These are phyloP conservation scores for Heteromeles arbutifolia DNA, from an alignment of 306 rosid species.

Conservation along the genomic window DNA sequence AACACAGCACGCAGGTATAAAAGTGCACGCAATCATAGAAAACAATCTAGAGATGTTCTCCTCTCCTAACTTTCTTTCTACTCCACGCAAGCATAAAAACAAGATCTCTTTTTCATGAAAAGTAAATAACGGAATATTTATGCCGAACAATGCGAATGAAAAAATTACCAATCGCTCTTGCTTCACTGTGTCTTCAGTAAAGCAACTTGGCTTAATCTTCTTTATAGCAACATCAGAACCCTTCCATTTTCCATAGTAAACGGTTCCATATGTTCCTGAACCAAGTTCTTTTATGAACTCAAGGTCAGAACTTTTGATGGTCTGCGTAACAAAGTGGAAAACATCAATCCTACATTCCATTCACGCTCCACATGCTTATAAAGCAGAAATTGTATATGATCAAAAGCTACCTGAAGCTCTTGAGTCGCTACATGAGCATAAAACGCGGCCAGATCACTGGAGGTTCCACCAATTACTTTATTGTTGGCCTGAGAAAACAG, in stretches of 20 bases:
- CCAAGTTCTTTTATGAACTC: conserved; percentile 30
- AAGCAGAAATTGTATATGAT: not conserved
- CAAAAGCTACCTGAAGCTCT: conserved; percentile 25
- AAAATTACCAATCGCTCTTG: conserved; percentile 23
- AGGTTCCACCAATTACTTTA: conserved; percentile 14
- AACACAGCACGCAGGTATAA: not conserved
- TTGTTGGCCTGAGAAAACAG: conserved; percentile 5
- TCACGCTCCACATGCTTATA: not conserved
- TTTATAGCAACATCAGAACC: conserved; percentile 29
- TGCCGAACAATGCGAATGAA: not conserved
- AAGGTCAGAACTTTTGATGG: conserved; percentile 20
- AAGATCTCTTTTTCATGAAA: not conserved
- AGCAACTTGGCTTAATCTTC: conserved; percentile 28
- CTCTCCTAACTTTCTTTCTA: not conserved
- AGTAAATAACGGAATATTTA: not conserved
- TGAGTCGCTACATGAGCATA: conserved; percentile 18
- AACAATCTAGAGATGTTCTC: not conserved
- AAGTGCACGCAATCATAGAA: too few species aligned
- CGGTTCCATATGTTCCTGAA: conserved; percentile 31
- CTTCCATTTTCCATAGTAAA: conserved; percentile 32
- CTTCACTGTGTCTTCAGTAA: conserved; percentile 13
- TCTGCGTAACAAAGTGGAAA: conserved; percentile 7
- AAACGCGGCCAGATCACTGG: not conserved
- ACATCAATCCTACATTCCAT: not conserved
- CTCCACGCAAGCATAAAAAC: not conserved